Base-by-base conservation (phyloP, 2,329 filamentous ascomycete species). In the Zelopaecilomyces penicillatus region DNA sequence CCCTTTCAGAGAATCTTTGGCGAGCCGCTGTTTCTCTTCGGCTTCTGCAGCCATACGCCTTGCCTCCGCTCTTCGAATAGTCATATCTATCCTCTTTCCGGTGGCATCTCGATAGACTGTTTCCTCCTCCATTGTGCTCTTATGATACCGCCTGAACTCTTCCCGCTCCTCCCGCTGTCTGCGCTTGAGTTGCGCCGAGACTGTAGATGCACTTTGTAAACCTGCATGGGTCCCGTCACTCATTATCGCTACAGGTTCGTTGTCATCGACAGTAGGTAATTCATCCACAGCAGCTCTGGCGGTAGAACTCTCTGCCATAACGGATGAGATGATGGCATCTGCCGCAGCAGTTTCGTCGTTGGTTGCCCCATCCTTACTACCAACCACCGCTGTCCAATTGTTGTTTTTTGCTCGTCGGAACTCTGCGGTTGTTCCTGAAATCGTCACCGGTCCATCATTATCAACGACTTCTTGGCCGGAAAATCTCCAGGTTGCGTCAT, bases 91-190 rank as follows among this genome's bases (percentile, higher is more conserved):
- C 44, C 95, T 83, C n/a, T 90, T 78, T 9, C 93, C 93, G 3
- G 86, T 93, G 8, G 94, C 93, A 65, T 98, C 93, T 55, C 93
- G 85, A 63, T 97, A 96, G 27, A 96, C 89, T 0, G 91, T 95
- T 65, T 96, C 88, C 56, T 83, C 76, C 30, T 78, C 76, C 46
- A 70, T 66, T 35, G 62, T 63, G 50, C 62, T 68, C 46, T 67
- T 71, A 31, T 60, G 53, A 55, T 63, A 65, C 50, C 51, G 56
- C 48, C 73, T 68, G 55, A 75, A 77, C 27, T 71, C 68, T 10
- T 66, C 67, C n/a, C 65, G 63, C 48, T 89, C 83, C 52, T 82
- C 78, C 9, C 73, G 76, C 52, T 83, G 80, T 11, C 85, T 80
- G 58, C 78, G 76, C 54, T 77, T 71, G 5, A 85, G 69, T 53